Base-by-base conservation (phyloP, 768 basidiomycete species). In the Gelatoporia subvermispora region DNA sequence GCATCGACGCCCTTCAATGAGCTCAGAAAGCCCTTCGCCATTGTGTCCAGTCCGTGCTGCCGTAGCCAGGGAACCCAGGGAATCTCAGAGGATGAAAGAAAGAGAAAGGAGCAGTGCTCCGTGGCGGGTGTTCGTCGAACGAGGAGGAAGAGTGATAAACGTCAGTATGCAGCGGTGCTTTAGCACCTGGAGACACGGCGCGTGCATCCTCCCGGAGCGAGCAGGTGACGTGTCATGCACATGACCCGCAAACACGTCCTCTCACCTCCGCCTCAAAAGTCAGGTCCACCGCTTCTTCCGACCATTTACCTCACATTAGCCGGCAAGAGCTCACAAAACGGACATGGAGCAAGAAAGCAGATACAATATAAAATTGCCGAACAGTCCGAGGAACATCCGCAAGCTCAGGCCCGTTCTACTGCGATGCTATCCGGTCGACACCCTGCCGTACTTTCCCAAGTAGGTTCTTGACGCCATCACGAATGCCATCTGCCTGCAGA, bases 1-100 rank as follows among this genome's bases (percentile, higher is more conserved):
- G 96, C 96, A 75, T 99, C 96, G 46, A 98, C 78, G 64, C 93
- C 91, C 66, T 89, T 93, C 60, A 98, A 76, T 57, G 75, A 77
- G 42, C 75, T 77, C 61, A 91, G 76, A 57, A 90, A 68, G 55
- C 85, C 83, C 69, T 85, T 91, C 57, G 87, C 85, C 60, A 56
- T 57, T 51, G 35, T 53, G 46, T 24, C 53, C 49, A 52, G 52
- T 13, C 13, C 28, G 28, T 38, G 5, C 5, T 20, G 37, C 50
- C 54, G 59, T 50, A 53, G 35, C 40, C 52, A 51, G 46, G 53
- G 41, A 45, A 49, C 53, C 55, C 52, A 44, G 40, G 45, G 48
- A 35, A 39, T 34, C 44, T 42, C 25, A 43, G 48, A 43, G 49
- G 44, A 43, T 49, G 46, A 37, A 37, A 36, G 50, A 53, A 21